A percentile compares a stretch with the other conserved stretches of the same genome.
Conservation (phyloP, 495 filamentous ascomycete genomes). For the Friedmanniomyces endolithicus region DNA sequence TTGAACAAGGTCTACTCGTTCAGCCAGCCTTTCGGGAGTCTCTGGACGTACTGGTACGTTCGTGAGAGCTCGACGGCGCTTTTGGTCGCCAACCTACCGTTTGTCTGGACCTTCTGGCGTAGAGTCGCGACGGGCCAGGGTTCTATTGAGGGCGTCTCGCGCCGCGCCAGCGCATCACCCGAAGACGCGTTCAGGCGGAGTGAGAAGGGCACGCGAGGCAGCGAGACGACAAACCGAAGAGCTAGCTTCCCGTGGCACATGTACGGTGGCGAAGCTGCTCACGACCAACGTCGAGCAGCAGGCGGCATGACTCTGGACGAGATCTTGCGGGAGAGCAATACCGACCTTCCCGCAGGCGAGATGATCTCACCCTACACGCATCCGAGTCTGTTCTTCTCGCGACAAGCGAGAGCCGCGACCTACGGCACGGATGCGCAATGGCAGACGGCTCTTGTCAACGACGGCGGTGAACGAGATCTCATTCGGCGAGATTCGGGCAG, state of each 20-base stretch:
- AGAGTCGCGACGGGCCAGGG: background rate
- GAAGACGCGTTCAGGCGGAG: background rate
- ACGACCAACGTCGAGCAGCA: background rate
- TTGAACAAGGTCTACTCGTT: conserved; percentile 59
- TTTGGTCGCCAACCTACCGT: conserved; percentile 52
- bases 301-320: conserved; percentile 5
- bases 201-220: background rate
- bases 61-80: conserved; percentile 52
- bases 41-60: conserved; percentile 57
- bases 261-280: background rate
- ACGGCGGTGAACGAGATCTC: background rate
- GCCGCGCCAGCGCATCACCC: background rate
- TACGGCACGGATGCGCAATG: background rate
- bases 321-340: conserved; percentile 1
- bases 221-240: background rate
- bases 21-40: conserved; percentile 38
- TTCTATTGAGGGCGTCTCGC: conserved; percentile 1
- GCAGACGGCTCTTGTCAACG: background rate
- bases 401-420: background rate
- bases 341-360: background rate
- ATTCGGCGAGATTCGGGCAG: conserved; percentile 5
- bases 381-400: conserved; percentile 1
- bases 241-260: background rate
- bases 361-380: conserved; percentile 4
- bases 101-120: conserved; percentile 41